Percentiles rank a stretch among this genome's conserved stretches.
These are phyloP conservation scores for Colletotrichum costaricense DNA, from an alignment of 2,329 filamentous ascomycete species.

Conservation along the genomic window DNA sequence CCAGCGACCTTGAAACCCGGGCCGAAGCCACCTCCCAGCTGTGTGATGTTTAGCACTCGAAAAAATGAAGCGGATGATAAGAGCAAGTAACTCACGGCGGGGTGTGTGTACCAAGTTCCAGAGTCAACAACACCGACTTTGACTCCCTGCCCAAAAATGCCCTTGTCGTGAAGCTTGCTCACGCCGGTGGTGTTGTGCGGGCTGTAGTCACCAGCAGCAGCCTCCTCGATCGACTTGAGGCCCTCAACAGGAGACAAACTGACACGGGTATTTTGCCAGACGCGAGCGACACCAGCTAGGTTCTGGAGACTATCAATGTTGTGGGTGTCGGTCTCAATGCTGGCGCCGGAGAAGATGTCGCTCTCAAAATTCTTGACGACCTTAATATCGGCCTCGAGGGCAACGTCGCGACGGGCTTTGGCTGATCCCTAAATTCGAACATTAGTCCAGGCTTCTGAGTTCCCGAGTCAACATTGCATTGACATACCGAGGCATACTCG, in stretches of 20 bases:
- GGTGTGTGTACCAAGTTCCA: slow-evolving; percentile 52
- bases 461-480: background rate
- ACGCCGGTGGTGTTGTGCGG: slow-evolving; percentile 52
- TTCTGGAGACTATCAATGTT: slow-evolving; percentile 46
- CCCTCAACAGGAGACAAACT: slow-evolving; percentile 13
- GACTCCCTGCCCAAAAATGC: slow-evolving; percentile 50
- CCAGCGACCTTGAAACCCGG: slow-evolving; percentile 54
- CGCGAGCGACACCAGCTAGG: slow-evolving; percentile 48
- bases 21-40: slow-evolving; percentile 59
- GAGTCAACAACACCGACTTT: slow-evolving; percentile 53
- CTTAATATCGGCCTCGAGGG: slow-evolving; percentile 19
- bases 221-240: slow-evolving; percentile 1
- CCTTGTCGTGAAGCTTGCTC: slow-evolving; percentile 49
- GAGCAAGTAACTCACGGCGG: slow-evolving; percentile 42
- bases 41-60: slow-evolving; percentile 38
- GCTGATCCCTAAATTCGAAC: background rate
- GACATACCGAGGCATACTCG: slow-evolving; percentile 28
- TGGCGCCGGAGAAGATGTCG: slow-evolving; percentile 48
- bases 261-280: slow-evolving; percentile 43
- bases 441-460: background rate
- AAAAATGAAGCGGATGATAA: background rate
- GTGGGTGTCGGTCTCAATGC: slow-evolving; percentile 46
- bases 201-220: slow-evolving; percentile 45
- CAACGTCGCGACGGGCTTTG: slow-evolving; percentile 31
- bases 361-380: slow-evolving; percentile 25